These are phyloP conservation scores for Picea sitchensis DNA, from an alignment of 75 land plant genomes.

Conservation along the genomic window DNA sequence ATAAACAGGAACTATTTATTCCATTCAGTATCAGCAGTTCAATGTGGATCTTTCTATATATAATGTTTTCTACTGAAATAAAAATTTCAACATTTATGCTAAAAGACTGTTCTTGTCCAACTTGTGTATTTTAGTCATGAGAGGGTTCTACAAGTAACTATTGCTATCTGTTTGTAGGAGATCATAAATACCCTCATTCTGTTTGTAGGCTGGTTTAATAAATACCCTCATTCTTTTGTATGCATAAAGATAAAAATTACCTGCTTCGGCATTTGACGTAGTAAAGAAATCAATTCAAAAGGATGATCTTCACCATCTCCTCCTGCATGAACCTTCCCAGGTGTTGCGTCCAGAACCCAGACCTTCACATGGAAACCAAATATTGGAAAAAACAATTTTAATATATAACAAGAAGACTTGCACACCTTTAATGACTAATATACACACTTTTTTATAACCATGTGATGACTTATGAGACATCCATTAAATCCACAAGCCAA, in stretches of 20 bases:
- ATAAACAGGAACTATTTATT: too few species aligned
- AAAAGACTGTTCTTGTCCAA: background rate
- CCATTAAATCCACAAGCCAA: background rate
- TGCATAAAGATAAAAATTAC: conserved; percentile 26
- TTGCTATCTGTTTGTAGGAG: background rate
- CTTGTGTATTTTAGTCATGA: background rate
- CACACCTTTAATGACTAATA: background rate
- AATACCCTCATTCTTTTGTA: background rate
- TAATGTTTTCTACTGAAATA: background rate
- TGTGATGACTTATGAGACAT: background rate
- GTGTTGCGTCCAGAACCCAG: conserved; percentile 95
- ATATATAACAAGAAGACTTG: background rate
- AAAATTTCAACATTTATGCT: background rate
- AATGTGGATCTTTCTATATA: background rate
- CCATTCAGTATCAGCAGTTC: background rate
- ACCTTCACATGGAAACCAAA: conserved; percentile 43
- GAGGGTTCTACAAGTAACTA: background rate
- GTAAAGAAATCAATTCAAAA: conserved; percentile 70
- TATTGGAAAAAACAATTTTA: conserved; percentile 5
- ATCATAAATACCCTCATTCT: background rate
- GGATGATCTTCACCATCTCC: conserved; percentile 99
- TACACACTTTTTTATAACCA: background rate
- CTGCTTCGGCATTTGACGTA: conserved; percentile 69
- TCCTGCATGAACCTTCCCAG: conserved; percentile 87
- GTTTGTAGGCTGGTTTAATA: too few species aligned